Base-by-base conservation (phyloP, 116 monocot genomes). In the Phalaenopsis hybrid region DNA sequence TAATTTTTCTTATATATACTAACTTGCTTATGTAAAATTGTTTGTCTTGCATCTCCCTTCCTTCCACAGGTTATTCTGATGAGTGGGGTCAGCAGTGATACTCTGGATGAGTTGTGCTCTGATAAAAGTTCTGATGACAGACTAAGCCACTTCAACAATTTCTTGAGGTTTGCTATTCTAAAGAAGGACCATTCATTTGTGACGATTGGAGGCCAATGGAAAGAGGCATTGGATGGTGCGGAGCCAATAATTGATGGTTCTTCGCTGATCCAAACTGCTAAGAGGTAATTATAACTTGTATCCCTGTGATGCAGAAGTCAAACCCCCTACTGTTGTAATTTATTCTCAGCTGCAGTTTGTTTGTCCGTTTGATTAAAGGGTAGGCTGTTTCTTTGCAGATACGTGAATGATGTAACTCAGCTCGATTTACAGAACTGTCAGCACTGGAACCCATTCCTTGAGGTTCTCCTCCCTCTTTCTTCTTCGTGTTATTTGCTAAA, bases 371-470 rank as follows among this genome's bases (percentile, higher is more conserved):
- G 37, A 76, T 11, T 18, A 43, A 77, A 77, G 2, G 11, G 23
- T 50, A 46, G 51, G 51, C 28, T 77, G 12, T 74, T 79, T 28
- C 58, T 80, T 77, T 28, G 79, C 88, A 99, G 99, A 86, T 84
- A 80, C 79, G 83, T 94, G 33, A 94, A 94, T 69, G 94, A 99
- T 85, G 59, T 84, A 51, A 85, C 90, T 5, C 86, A 92, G 74
- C 81, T 99, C 82, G 95, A 99, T 85, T 82, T 99, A 77, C 87
- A 87, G 31, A 89, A 79, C 45, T 99, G 99, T 83, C 70, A 81
- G 57, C 83, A 95, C 46, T 99, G 99, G 99, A 95, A 99, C 84
- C 90, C 89, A 50, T 99, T 99, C 75, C 89, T 99, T 82, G 94
- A 99, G 99, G 99, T 95, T 92, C 44, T 31, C 5, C 58, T 76